Percentiles rank a stretch among this genome's conserved stretches.
phyloP scores from a whole-genome alignment of 352 stramenopile genomes.

The Pythium plurisporium region DNA sequence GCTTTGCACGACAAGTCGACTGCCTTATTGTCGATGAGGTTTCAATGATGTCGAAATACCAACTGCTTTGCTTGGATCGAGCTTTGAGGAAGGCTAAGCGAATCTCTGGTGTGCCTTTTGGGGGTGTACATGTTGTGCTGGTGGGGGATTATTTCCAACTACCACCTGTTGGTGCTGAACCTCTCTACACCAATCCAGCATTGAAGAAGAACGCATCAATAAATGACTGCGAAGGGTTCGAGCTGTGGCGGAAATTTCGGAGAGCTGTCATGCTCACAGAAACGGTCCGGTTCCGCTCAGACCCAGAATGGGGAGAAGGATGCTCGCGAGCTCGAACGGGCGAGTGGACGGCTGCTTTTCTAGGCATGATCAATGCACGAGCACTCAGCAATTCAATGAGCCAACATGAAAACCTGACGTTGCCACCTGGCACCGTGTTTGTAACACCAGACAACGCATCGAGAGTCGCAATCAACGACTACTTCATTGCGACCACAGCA shows the following conservation, averaged over 20 bases:
- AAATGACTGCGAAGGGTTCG: conserved; percentile 2
- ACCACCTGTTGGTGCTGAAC: background rate
- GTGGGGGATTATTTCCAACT: conserved; percentile 2
- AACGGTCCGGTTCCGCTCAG: conserved; percentile 16
- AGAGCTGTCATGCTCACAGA: conserved; percentile 8
- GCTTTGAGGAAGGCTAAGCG: background rate
- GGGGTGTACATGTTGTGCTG: background rate
- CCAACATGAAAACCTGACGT: background rate
- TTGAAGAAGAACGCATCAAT: background rate
- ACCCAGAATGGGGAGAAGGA: conserved; percentile 23
- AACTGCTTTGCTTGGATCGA: conserved; percentile 7
- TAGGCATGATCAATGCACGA: background rate
- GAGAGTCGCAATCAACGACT: conserved; percentile 5
- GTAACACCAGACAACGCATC: conserved; percentile 9
- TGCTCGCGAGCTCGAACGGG: conserved; percentile 18
- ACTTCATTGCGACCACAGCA: conserved; percentile 2
- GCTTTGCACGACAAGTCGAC: conserved; percentile 2
- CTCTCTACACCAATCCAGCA: background rate
- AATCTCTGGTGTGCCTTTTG: background rate
- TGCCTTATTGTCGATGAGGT: conserved; percentile 17
- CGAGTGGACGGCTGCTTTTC: background rate
- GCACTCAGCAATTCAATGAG: background rate
- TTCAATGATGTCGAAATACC: conserved; percentile 14
- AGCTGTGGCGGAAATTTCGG: conserved; percentile 2
- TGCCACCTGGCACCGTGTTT: conserved; percentile 1